Conservation (phyloP, 352 stramenopile species). For the Globisporangium recalcitrans region DNA sequence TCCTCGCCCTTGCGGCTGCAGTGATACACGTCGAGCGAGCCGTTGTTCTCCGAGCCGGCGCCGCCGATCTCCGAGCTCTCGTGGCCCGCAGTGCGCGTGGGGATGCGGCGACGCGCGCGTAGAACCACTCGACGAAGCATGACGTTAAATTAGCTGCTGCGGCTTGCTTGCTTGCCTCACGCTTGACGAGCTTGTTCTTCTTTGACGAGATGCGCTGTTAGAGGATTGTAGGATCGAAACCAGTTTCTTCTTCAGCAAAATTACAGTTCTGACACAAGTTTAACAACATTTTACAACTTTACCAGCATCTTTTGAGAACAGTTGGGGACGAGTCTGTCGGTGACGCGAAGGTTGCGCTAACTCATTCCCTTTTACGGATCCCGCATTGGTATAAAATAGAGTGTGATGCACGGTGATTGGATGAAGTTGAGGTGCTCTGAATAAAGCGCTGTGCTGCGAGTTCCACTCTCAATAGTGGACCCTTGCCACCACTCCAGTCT, state of each 20-base stretch:
- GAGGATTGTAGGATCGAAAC: neutral
- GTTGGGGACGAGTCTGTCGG: neutral
- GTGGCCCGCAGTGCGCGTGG: slow-evolving; percentile 48
- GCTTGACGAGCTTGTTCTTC: slow-evolving; percentile 13
- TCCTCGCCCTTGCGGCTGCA: slow-evolving; percentile 26
- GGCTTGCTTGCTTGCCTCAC: neutral
- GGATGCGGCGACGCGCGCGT: slow-evolving; percentile 51
- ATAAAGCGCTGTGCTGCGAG: slow-evolving; percentile 7
- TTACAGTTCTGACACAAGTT: too few relatives aligned
- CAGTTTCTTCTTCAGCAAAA: too few relatives aligned
- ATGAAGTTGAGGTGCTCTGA: neutral
- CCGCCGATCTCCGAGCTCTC: slow-evolving; percentile 33
- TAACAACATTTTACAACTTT: neutral
- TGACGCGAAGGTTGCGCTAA: neutral
- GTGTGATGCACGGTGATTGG: neutral
- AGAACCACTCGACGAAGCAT: slow-evolving; percentile 66
- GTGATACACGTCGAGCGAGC: slow-evolving; percentile 43
- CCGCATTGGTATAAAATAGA: neutral
- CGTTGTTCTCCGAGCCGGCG: slow-evolving; percentile 19
- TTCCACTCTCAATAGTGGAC: neutral
- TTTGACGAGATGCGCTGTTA: slow-evolving; percentile 1
- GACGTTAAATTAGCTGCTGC: neutral
- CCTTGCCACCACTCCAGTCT: neutral
- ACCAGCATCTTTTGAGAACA: too few relatives aligned
- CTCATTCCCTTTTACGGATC: neutral